These are phyloP conservation scores for Phytophthora uliginosa DNA, from an alignment of 352 stramenopile genomes.

Conservation along the genomic window DNA sequence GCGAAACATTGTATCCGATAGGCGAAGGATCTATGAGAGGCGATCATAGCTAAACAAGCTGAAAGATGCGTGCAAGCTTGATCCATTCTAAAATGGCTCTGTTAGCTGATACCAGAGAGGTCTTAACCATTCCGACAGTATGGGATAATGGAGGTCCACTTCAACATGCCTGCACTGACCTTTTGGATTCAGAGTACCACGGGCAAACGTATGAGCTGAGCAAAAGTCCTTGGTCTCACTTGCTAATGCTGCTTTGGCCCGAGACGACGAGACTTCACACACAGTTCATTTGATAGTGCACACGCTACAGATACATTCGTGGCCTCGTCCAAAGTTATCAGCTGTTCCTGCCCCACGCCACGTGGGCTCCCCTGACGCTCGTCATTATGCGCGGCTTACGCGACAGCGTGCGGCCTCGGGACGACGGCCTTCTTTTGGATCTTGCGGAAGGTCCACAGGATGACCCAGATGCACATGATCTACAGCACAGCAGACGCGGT, in stretches of 20 bases:
- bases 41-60: neutral
- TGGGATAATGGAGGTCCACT: conserved; percentile 2
- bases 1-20: neutral
- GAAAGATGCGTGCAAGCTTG: neutral
- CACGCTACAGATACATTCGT: conserved; percentile 40
- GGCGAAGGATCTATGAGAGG: neutral
- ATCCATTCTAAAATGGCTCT: neutral
- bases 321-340: conserved; percentile 25
- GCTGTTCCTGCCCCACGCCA: conserved; percentile 18
- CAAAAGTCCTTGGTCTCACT: conserved; percentile 14
- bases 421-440: conserved; percentile 49
- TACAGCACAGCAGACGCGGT: conserved; percentile 12
- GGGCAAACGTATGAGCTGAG: conserved; percentile 7
- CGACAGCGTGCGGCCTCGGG: conserved; percentile 33
- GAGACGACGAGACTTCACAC: conserved; percentile 13
- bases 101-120: neutral
- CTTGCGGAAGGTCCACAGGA: conserved; percentile 54
- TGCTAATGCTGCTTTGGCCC: neutral
- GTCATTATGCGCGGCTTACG: conserved; percentile 11
- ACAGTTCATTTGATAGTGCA: conserved; percentile 40
- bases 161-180: conserved; percentile 7
- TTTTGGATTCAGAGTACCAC: conserved; percentile 15
- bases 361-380: neutral
- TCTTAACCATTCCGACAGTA: neutral
- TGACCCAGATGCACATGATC: conserved; percentile 45